These are phyloP conservation scores for Fraxinus excelsior DNA, from an alignment of 257 asterid species.

Conservation along the genomic window DNA sequence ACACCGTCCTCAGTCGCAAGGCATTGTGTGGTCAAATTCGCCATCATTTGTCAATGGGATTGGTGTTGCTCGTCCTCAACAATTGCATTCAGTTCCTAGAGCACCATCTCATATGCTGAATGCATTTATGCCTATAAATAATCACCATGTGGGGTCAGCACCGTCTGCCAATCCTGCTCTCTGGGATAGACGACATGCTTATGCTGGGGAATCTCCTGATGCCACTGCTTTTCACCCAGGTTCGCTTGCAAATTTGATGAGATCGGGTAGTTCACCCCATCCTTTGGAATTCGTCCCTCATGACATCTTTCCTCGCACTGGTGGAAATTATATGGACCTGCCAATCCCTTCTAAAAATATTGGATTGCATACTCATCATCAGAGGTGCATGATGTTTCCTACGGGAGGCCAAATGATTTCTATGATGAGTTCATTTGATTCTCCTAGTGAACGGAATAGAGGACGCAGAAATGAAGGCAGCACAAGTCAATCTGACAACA, in stretches of 20 bases:
- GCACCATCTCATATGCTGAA: conserved; percentile 73
- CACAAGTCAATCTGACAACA: conserved; percentile 75
- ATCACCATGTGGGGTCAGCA: conserved; percentile 94
- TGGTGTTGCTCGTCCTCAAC: conserved; percentile 64
- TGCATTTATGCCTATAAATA: conserved; percentile 58
- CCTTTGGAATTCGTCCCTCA: conserved; percentile 75
- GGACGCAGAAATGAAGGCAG: conserved; percentile 76
- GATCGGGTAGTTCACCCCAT: conserved; percentile 82
- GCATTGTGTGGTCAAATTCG: conserved; percentile 76
- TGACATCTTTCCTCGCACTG: conserved; percentile 64
- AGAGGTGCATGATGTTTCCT: conserved; percentile 86
- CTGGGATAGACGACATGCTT: conserved; percentile 80
- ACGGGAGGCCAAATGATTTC: conserved; percentile 91
- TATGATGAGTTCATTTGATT: conserved; percentile 76
- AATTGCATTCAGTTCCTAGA: conserved; percentile 74
- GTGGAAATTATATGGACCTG: conserved; percentile 73
- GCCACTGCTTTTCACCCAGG: conserved; percentile 86
- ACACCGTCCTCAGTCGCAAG: conserved; percentile 71
- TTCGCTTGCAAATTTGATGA: conserved; percentile 83
- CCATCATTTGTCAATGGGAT: conserved; percentile 76
- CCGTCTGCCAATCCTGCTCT: conserved; percentile 82
- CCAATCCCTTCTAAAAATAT: conserved; percentile 67
- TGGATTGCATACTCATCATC: conserved; percentile 80
- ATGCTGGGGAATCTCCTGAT: conserved; percentile 85
- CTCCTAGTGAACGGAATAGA: conserved; percentile 88